phyloP scores from a whole-genome alignment of 352 stramenopile genomes.

The Aphanomyces euteiches region DNA sequence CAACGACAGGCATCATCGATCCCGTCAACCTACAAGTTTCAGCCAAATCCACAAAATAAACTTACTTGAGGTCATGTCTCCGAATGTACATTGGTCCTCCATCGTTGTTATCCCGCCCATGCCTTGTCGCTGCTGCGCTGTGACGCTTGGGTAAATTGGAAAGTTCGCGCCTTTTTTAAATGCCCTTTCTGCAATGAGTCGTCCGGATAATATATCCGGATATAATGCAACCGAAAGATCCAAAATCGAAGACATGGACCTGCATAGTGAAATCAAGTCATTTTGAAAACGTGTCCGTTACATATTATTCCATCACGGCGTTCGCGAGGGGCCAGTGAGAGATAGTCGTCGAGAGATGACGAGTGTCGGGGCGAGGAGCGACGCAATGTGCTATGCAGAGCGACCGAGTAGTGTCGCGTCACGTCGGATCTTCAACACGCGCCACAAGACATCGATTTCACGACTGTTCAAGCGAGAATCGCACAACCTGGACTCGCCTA shows the following conservation, averaged over 20 bases:
- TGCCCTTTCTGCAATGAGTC: too few species aligned
- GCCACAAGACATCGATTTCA: constrained; percentile 26
- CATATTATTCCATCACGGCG: constrained; percentile 1
- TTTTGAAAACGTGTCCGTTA: constrained; percentile 19
- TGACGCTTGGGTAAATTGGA: too few species aligned
- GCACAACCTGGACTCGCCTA: constrained; percentile 11
- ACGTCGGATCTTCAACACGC: constrained; percentile 18
- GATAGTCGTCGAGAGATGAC: not conserved
- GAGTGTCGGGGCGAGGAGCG: not conserved
- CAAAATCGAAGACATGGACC: constrained; percentile 10
- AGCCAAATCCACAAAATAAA: too few species aligned
- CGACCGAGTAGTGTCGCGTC: not conserved
- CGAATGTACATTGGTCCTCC: too few species aligned
- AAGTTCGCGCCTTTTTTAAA: too few species aligned
- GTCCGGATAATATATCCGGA: not conserved
- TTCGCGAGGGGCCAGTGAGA: not conserved
- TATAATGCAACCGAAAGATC: not conserved
- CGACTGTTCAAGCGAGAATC: constrained; percentile 19
- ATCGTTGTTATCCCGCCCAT: too few species aligned
- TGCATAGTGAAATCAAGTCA: constrained; percentile 17
- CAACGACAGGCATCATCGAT: too few species aligned
- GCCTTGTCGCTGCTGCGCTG: too few species aligned
- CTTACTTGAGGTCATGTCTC: too few species aligned
- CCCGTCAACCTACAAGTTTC: too few species aligned
- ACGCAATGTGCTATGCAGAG: too few species aligned